Base-by-base conservation (phyloP, 2,329 filamentous ascomycete species). In the Hymenoscyphus infarciens region DNA sequence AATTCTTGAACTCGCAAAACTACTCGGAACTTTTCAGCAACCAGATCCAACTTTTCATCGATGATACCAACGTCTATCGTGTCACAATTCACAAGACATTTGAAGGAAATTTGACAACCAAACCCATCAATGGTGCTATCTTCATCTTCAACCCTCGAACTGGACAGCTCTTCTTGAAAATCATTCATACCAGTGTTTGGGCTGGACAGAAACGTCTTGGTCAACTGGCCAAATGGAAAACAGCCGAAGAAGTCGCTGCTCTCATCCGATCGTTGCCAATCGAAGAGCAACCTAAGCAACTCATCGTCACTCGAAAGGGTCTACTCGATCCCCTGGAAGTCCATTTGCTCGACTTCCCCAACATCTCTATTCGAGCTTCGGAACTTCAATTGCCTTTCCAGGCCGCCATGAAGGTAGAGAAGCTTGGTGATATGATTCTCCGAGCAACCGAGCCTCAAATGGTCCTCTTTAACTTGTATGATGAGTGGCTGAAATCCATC, bases 101-200 rank as follows among this genome's bases (percentile, higher is more conserved):
- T 67, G 95, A 99, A 77, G 95, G 95, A 71, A 99, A 99, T 75
- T 82, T 99, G 85, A 99, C 95, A 0, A 99, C 95, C 1, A 99
- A 99, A 78, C 95, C 95, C 3, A 99, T 99, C 83, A 99, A 99
- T 76, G 95, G 95, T 75, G 95, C 96, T 55, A 98, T 99, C 75
- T 99, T 99, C 82, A 99, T 99, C 74, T 98, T 99, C 85, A 99
- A 99, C 75, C 95, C 96, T n/a, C 87, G 94, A 63, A 99, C 95
- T 59, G 95, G 95, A 58, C 95, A 99, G 74, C 79, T 99, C 45
- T 99, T 99, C 86, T 79, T 99, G 74, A 99, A 99, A 83, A 98
- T 99, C 71, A 99, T 99, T 69, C 96, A 99, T 78, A 99, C 95
- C 1, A 97, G 93, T 74, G 96, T 99, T 31, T 99, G 95, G 95